phyloP scores from a whole-genome alignment of 257 asterid genomes.

The Solanum okadae region DNA sequence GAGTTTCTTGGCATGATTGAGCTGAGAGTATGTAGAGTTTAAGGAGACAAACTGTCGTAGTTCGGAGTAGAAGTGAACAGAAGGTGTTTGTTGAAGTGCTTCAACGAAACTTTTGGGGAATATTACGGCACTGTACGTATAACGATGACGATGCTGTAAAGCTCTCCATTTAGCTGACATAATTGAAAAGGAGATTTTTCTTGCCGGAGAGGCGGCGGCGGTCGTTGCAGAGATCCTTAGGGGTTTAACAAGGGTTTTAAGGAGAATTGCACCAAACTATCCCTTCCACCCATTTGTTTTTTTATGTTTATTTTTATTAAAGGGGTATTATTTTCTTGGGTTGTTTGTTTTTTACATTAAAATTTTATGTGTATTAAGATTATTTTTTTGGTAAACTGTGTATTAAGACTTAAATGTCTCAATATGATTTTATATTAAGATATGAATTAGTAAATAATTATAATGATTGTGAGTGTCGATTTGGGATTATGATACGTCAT shows the following conservation, averaged over 20 bases:
- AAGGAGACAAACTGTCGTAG: constrained; percentile 53
- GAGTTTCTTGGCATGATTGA: constrained; percentile 62
- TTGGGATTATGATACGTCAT: no score
- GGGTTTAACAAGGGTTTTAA: not conserved
- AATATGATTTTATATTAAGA: no score
- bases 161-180: constrained; percentile 98
- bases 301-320: no score
- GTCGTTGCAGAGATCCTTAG: not conserved
- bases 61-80: constrained; percentile 36
- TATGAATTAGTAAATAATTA: no score
- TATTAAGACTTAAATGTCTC: no score
- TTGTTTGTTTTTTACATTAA: no score
- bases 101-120: constrained; percentile 58
- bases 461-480: no score
- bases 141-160: constrained; percentile 94
- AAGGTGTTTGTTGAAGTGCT: constrained; percentile 52
- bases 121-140: constrained; percentile 63
- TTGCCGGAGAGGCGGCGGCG: not conserved
- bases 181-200: not conserved
- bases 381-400: no score
- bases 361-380: no score
- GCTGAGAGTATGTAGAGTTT: constrained; percentile 76
- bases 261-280: not conserved
- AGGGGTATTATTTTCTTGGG: no score
- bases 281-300: no score